phyloP scores from a whole-genome alignment of 1,139 yeast species.

The Diutina mesorugosa region DNA sequence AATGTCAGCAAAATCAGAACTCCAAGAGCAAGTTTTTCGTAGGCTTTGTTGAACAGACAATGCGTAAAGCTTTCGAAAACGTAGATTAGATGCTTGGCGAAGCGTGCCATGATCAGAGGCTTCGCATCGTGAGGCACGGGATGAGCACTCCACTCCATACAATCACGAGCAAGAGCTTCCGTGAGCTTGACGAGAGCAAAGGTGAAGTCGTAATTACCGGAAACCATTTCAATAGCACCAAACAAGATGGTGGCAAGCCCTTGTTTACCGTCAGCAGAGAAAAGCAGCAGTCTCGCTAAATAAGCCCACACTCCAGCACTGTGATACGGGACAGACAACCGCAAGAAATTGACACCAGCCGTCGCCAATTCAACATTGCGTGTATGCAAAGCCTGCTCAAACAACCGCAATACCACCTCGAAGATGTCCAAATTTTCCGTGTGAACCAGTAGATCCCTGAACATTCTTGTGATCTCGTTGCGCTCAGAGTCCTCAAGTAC shows the following conservation, averaged over 20 bases:
- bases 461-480: slow-evolving; percentile 27
- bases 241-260: slow-evolving; percentile 52
- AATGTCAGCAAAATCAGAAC: slow-evolving; percentile 36
- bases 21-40: slow-evolving; percentile 55
- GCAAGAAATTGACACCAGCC: slow-evolving; percentile 37
- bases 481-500: slow-evolving; percentile 29
- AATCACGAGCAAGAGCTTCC: slow-evolving; percentile 39
- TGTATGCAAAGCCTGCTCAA: slow-evolving; percentile 56
- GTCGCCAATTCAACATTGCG: slow-evolving; percentile 37
- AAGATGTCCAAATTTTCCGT: slow-evolving; percentile 58
- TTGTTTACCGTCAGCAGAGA: slow-evolving; percentile 57
- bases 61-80: slow-evolving; percentile 64
- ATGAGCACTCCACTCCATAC: slow-evolving; percentile 27
- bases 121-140: slow-evolving; percentile 28
- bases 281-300: slow-evolving; percentile 50
- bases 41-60: slow-evolving; percentile 49
- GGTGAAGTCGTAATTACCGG: slow-evolving; percentile 56
- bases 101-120: slow-evolving; percentile 40
- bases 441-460: slow-evolving; percentile 45
- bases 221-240: slow-evolving; percentile 63
- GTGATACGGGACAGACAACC: slow-evolving; percentile 31
- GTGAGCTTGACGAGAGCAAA: slow-evolving; percentile 43
- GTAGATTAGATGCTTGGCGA: slow-evolving; percentile 44
- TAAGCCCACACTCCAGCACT: slow-evolving; percentile 74
- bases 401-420: slow-evolving; percentile 49